phyloP scores from a whole-genome alignment of 1,284 basidiomycete genomes.

The Ceratobasidium papillatum region DNA sequence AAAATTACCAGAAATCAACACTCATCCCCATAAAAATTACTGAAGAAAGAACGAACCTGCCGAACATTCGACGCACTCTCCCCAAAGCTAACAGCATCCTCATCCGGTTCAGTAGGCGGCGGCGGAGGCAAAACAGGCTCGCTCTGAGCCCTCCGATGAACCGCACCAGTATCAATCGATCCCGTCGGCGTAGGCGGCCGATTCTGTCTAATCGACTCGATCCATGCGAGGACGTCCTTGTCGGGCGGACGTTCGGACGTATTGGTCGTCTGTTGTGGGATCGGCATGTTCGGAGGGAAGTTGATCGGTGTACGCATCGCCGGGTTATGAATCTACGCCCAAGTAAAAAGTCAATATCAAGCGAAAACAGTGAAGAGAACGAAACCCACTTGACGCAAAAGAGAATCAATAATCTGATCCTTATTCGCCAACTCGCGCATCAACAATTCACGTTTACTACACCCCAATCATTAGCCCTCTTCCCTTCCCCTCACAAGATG shows the following conservation, averaged over 20 bases:
- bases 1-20: neutral
- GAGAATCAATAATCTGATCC: conserved; percentile 79
- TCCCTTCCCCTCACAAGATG: neutral
- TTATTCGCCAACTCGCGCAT: conserved; percentile 83
- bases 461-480: conserved; percentile 44
- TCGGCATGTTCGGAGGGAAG: conserved; percentile 33
- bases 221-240: conserved; percentile 73
- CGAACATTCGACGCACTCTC: conserved; percentile 48
- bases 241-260: conserved; percentile 63
- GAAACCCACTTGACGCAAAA: conserved; percentile 73
- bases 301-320: conserved; percentile 41
- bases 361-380: neutral
- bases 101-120: conserved; percentile 10
- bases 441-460: conserved; percentile 80
- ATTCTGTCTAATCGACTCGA: conserved; percentile 57
- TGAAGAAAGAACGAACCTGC: neutral
- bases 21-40: neutral
- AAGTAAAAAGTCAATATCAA: neutral
- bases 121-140: conserved; percentile 6
- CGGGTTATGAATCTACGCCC: conserved; percentile 44
- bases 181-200: conserved; percentile 52
- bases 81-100: conserved; percentile 22
- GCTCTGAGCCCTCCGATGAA: neutral
- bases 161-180: conserved; percentile 44
- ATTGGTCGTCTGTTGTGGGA: conserved; percentile 23